Base-by-base conservation (phyloP, 192 early-diverging fungal species). In the Coemansia sp. region DNA sequence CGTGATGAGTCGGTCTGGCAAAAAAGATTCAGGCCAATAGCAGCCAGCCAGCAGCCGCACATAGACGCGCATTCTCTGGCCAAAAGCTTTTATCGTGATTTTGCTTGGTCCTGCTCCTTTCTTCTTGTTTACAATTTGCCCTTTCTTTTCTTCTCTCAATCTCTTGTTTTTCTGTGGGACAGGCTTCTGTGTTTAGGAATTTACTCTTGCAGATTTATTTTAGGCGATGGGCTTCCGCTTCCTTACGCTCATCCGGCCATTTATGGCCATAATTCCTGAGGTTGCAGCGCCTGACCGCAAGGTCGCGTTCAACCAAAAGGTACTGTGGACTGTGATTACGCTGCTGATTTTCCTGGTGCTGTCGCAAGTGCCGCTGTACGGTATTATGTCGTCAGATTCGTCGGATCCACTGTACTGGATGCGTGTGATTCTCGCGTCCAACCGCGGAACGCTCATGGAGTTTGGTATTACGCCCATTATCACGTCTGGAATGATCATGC, bases 401-500 rank as follows among this genome's bases (percentile, higher is more conserved):
- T 82, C 79, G 17, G 98, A 99, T 83, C 98, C 98, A 22, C 85
- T 99, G 65, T 99, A 97, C 86, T 99, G 98, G 98, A 91, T 99
- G 89, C 93, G 98, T 88, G 94, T 96, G 35, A 99, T 99, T 70
- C 87, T 99, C 62, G 98, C 98, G 49, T 97, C 94, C 37, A 99
- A 99, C 88, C 91, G 98, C 82, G 98, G 98, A 74, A 99, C 98
- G 35, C 83, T 99, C 38, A 99, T 99, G 98, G 98, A 99, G 84
- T 87, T 98, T 81, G 98, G 98, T 83, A 99, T 99, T 67, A 98
- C 96, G 22, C 98, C 98, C 25, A 94, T 99, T 72, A 92, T 99
- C 53, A 98, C 98, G 12, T 98, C 96, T 7, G 96, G 98, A 39
- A 99, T 99, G 98, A 98, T 99, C 66, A 99, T 99, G 98, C 98